Evolutionary conservation across 495 filamentous ascomycete genomes (phyloP).

Genomic region (Tuber aestivum): DNA sequence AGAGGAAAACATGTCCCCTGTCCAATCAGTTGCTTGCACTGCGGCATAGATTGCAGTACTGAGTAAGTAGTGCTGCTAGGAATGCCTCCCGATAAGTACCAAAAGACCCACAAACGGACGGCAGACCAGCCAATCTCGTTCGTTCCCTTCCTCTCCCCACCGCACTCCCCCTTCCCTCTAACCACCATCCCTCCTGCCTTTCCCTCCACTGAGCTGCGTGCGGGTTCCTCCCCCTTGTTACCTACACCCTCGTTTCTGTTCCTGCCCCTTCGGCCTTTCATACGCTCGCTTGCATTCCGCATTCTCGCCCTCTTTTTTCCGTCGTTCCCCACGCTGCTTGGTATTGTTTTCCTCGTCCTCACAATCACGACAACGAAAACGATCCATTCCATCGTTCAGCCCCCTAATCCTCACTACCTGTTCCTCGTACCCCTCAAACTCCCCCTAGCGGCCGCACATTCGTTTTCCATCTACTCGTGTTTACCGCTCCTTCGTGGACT

Average conservation of each 20-base stretch:
- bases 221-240: conserved; percentile 12
- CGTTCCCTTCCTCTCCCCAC: too few relatives aligned
- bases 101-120: neutral
- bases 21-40: neutral
- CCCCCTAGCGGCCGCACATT: conserved; percentile 7
- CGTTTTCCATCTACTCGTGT: conserved; percentile 16
- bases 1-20: neutral
- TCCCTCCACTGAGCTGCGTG: conserved; percentile 10
- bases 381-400: conserved; percentile 17
- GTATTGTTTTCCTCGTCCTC: conserved; percentile 26
- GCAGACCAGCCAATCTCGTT: neutral
- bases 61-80: neutral
- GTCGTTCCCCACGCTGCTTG: conserved; percentile 20
- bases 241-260: conserved; percentile 33
- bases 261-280: conserved; percentile 17
- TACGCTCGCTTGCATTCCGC: conserved; percentile 36
- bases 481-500: conserved; percentile 13
- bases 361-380: conserved; percentile 26
- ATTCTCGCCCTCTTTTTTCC: conserved; percentile 30
- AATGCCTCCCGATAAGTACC: neutral
- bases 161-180: conserved; percentile 17
- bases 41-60: neutral
- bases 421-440: conserved; percentile 14
- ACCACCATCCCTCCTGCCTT: conserved; percentile 14
- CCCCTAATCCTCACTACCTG: conserved; percentile 11